phyloP scores from a whole-genome alignment of 495 filamentous ascomycete genomes.

The Pseudomonodictys pantanalensis region DNA sequence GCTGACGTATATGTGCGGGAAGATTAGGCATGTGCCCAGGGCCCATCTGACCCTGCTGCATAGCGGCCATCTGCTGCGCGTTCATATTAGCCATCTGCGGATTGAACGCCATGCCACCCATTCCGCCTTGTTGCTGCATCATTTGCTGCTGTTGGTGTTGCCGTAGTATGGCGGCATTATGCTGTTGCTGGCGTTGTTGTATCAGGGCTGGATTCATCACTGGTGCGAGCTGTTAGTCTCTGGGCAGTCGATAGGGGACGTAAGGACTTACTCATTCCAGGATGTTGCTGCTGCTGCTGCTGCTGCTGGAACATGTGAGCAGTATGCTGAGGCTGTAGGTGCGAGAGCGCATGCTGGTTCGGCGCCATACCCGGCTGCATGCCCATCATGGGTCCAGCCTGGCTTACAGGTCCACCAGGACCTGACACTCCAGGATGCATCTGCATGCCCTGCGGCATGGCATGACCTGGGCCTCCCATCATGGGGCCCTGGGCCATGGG shows the following conservation, averaged over 20 bases:
- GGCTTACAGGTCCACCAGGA: slow-evolving; percentile 71
- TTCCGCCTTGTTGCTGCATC: slow-evolving; percentile 23
- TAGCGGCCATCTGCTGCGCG: slow-evolving; percentile 24
- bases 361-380: slow-evolving; percentile 70
- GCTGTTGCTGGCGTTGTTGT: slow-evolving; percentile 47
- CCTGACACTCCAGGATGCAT: slow-evolving; percentile 83
- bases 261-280: slow-evolving; percentile 40
- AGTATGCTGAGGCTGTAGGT: slow-evolving; percentile 58
- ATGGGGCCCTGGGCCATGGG: slow-evolving; percentile 71
- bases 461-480: slow-evolving; percentile 62
- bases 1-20: slow-evolving; percentile 29
- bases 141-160: slow-evolving; percentile 44
- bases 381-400: slow-evolving; percentile 74
- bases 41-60: slow-evolving; percentile 7
- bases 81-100: slow-evolving; percentile 25
- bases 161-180: too few species aligned
- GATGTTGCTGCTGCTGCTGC: slow-evolving; percentile 34
- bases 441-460: slow-evolving; percentile 69
- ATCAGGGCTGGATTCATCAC: slow-evolving; percentile 12
- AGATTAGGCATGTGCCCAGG: slow-evolving; percentile 11
- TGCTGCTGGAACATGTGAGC: slow-evolving; percentile 44
- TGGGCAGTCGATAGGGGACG: not conserved
- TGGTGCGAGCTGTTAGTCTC: not conserved
- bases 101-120: slow-evolving; percentile 24
- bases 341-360: slow-evolving; percentile 75